phyloP scores from a whole-genome alignment of 1,284 basidiomycete genomes.

The Melampsora americana region DNA sequence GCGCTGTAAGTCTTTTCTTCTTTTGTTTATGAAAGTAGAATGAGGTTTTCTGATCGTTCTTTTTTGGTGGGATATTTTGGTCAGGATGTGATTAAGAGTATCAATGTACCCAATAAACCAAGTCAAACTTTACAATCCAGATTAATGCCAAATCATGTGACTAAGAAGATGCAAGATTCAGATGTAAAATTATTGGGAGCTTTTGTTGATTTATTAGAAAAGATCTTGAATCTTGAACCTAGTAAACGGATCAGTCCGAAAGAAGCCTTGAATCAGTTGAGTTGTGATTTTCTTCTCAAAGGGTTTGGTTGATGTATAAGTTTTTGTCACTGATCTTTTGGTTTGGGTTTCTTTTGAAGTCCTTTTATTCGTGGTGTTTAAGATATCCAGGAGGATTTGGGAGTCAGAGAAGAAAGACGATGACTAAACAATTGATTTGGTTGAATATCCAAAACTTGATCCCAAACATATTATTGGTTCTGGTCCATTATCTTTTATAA shows the following conservation, averaged over 20 bases:
- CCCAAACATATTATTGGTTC: too few relatives aligned
- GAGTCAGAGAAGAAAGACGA: too few relatives aligned
- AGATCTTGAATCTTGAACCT: slow-evolving; percentile 86
- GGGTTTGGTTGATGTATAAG: neutral
- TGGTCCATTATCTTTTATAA: too few relatives aligned
- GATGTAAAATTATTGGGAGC: slow-evolving; percentile 76
- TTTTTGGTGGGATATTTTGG: neutral
- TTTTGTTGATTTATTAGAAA: slow-evolving; percentile 88
- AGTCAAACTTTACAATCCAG: slow-evolving; percentile 73
- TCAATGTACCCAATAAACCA: slow-evolving; percentile 75
- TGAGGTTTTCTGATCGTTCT: neutral
- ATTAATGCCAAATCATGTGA: slow-evolving; percentile 71
- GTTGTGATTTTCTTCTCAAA: neutral
- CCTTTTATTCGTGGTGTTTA: slow-evolving; percentile 19
- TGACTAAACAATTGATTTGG: too few relatives aligned
- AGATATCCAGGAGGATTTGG: neutral
- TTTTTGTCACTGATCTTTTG: neutral
- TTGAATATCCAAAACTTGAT: too few relatives aligned
- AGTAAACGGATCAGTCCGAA: slow-evolving; percentile 76
- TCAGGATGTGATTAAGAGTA: slow-evolving; percentile 74
- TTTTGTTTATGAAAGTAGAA: slow-evolving; percentile 9
- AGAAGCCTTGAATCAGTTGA: slow-evolving; percentile 72
- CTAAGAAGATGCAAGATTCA: slow-evolving; percentile 73
- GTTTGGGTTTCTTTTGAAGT: neutral
- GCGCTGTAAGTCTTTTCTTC: slow-evolving; percentile 64